Percentiles rank a stretch among this genome's conserved stretches.
Conservation (phyloP, 306 rosid genomes). For the Citrullus mucosospermus region DNA sequence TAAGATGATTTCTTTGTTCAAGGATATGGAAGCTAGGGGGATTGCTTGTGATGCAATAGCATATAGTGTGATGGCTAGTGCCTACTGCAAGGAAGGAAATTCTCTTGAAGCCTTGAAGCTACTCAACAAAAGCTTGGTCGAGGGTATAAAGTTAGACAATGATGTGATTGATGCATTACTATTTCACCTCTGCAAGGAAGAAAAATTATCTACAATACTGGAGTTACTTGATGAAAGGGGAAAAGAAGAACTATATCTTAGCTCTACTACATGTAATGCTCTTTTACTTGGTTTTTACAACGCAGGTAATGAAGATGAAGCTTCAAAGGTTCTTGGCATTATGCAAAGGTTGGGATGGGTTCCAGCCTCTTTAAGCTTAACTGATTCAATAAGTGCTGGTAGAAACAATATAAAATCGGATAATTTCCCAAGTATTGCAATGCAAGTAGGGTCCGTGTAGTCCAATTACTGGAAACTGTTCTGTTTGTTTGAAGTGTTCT, state of each 20-base stretch:
- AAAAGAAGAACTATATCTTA: slow-evolving; percentile 13
- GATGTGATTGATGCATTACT: slow-evolving; percentile 12
- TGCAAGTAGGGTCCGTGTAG: neutral
- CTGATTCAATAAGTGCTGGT: slow-evolving; percentile 14
- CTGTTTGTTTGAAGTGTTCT: neutral
- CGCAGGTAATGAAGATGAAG: slow-evolving; percentile 13
- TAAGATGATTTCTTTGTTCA: slow-evolving; percentile 22
- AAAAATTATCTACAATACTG: neutral
- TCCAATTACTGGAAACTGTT: neutral
- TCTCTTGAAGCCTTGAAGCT: slow-evolving; percentile 16
- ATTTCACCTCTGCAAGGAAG: slow-evolving; percentile 15
- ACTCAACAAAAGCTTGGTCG: slow-evolving; percentile 19
- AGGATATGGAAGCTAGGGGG: slow-evolving; percentile 26
- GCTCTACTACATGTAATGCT: slow-evolving; percentile 12
- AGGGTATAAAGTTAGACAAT: slow-evolving; percentile 9
- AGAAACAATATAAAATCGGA: slow-evolving; percentile 1
- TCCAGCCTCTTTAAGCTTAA: slow-evolving; percentile 15
- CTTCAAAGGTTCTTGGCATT: slow-evolving; percentile 21
- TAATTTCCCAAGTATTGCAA: neutral
- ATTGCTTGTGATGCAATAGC: slow-evolving; percentile 18
- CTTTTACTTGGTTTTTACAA: slow-evolving; percentile 21
- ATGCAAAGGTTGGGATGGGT: slow-evolving; percentile 30
- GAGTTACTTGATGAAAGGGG: slow-evolving; percentile 23
- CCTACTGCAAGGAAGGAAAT: slow-evolving; percentile 28
- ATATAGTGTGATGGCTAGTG: slow-evolving; percentile 18